Conservation (phyloP, 768 basidiomycete genomes). For the Russula earlei region DNA sequence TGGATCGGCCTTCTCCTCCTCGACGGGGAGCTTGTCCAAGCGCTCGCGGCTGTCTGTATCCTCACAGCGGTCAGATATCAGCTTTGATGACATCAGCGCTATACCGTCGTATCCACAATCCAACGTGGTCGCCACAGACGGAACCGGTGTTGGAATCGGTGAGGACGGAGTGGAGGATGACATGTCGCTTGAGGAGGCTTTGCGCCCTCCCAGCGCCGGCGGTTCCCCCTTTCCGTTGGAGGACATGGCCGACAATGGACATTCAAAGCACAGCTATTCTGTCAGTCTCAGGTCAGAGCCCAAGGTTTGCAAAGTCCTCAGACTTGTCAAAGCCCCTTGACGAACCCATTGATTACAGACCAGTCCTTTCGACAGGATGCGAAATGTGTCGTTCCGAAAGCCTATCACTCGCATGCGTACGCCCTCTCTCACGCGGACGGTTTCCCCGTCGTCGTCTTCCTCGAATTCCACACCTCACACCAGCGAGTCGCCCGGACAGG, state of each 20-base stretch:
- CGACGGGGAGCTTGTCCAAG: conserved; percentile 8
- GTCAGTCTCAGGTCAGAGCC: conserved; percentile 51
- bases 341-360: conserved; percentile 31
- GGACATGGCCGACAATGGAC: conserved; percentile 26
- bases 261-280: conserved; percentile 47
- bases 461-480: conserved; percentile 49
- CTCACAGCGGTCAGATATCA: conserved; percentile 20
- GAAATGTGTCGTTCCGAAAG: conserved; percentile 51
- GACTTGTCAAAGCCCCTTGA: neutral
- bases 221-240: conserved; percentile 37
- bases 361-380: conserved; percentile 54
- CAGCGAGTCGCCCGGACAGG: conserved; percentile 9
- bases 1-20: conserved; percentile 25
- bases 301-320: conserved; percentile 31
- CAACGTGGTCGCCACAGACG: conserved; percentile 16
- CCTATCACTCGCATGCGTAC: conserved; percentile 46
- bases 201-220: conserved; percentile 46
- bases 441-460: conserved; percentile 50
- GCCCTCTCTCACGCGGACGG: conserved; percentile 56
- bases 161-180: conserved; percentile 32
- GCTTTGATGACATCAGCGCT: conserved; percentile 47
- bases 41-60: neutral
- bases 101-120: conserved; percentile 46
- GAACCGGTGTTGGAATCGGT: neutral
- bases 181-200: conserved; percentile 46